Evolutionary conservation across 2,329 filamentous ascomycete species (phyloP), one percentile per base, ranked within the genome.

Genomic region (Annulohypoxylon truncatum): DNA sequence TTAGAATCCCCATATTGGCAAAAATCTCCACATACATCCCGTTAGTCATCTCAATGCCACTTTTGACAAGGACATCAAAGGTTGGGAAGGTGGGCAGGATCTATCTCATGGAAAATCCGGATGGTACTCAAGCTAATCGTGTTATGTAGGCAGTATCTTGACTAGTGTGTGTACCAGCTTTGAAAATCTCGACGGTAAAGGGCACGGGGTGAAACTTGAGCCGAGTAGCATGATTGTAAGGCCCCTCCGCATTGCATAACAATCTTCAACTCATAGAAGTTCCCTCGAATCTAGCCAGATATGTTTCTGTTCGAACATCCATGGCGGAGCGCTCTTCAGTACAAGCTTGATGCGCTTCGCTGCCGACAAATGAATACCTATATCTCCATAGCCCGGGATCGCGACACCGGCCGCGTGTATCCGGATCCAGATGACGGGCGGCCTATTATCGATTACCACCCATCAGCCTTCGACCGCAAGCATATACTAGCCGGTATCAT

Each of bases 151-250:
- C 13, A 86, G 89, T 1, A 94, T 94, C 71, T 87, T 97, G 63
- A 97, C 94, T 0, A 87, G 88, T 3, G 89, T 94, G 15, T 90
- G 92, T 68, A 87, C 85, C 44, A 89, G 92, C 57, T 93, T 94
- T 71, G 92, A 96, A 69, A 91, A 97, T 71, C 83, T 94, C 0
- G 93, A 97, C 76, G 87, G 87, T 4, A 83, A 89, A 42, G 93
- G 93, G 61, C 93, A 97, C 73, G 95, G 95, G 38, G 84, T 85
- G 51, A 97, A 96, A 77, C 82, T 97, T 26, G 94, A 97, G 82
- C 84, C 89, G 8, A 87, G 87, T 1, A 87, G 86, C 73, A 94
- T 96, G 91, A 71, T 89, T 60, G 84, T 86, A 74, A 73, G 83
- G 33, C 38, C 7, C 13, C 44, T n/a, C 12, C 29, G 42, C 33